Evolutionary conservation across 2,329 filamentous ascomycete genomes (phyloP), one percentile per base, ranked within the genome.

Genomic region (Nemania serpens): DNA sequence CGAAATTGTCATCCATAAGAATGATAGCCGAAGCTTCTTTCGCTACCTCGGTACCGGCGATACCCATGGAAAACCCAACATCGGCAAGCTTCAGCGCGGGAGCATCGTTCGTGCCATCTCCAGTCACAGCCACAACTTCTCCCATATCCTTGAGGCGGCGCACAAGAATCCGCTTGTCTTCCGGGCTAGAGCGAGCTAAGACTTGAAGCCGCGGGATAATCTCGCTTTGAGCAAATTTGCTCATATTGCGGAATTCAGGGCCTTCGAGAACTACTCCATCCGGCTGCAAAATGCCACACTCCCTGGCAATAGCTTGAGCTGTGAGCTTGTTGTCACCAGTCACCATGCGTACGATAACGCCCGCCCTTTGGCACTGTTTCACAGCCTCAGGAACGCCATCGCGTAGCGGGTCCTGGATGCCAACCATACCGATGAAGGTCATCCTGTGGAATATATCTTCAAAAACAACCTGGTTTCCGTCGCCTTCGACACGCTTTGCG

Each of bases 11-110:
- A 72, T 93, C 91, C 90, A 93, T 93, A 13, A 94, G 81, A 68
- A 94, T 92, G 63, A 94, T 94, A 39, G 90, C 89, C 7, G 91
- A 93, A 1, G 91, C 91, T 75, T 94, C 90, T 76, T 93, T 93
- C 47, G 91, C 91, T 41, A 94, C 90, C 74, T 93, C 91, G 0
- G 91, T 93, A 63, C 91, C 91, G 13, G 90, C 84, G 55, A 93
- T 91, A 67, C 91, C 91, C 91, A 94, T 94, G 17, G 90, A 91
- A 76, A 94, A 93, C 25, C 91, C 91, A 50, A 94, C 88, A 71
- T 94, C 90, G 6, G 91, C 91, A 69, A 88, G 88, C 76, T 91
- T 93, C 50, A 94, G 81, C 51, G 91, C 91, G 25, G 90, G 90
- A 3, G 90, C 91, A 75, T 94, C 91, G 73, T 94, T 94, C 68